Conservation (phyloP, 805 yeast species). For the Yamadazyma insecticola region DNA sequence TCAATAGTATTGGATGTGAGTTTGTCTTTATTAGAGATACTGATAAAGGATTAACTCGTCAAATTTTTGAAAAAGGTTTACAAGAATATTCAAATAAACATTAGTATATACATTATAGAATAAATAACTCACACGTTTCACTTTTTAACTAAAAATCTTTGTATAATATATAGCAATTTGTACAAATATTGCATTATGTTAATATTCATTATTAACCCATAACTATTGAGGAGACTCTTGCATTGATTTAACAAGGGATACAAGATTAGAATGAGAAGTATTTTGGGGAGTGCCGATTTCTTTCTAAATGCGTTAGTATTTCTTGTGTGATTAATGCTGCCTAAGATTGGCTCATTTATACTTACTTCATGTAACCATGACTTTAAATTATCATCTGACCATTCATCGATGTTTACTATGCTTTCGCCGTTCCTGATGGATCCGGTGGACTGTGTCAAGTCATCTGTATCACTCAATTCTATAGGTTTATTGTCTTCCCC, state of each 20-base stretch:
- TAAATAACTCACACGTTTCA: not conserved
- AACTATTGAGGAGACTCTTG: conserved; percentile 22
- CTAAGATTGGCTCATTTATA: conserved; percentile 8
- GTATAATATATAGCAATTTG: conserved; percentile 1
- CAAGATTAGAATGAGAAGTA: conserved; percentile 43
- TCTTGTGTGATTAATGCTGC: not conserved
- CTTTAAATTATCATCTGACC: conserved; percentile 34
- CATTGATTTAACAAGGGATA: conserved; percentile 43
- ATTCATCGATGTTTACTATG: conserved; percentile 24
- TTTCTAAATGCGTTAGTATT: conserved; percentile 28
- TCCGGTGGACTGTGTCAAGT: conserved; percentile 9
- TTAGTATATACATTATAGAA: not conserved
- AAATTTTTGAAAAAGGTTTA: conserved; percentile 45
- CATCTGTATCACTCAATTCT: conserved; percentile 9
- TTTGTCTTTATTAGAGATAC: conserved; percentile 63
- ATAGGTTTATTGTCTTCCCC: conserved; percentile 23
- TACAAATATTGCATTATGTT: conserved; percentile 13
- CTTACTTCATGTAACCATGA: conserved; percentile 37
- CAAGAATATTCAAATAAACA: conserved; percentile 22
- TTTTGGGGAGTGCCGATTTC: conserved; percentile 42
- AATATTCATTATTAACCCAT: conserved; percentile 15
- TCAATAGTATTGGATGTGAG: conserved; percentile 62
- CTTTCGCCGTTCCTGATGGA: conserved; percentile 13
- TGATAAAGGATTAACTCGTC: conserved; percentile 51
- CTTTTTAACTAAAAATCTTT: not conserved